Evolutionary conservation across 2,329 filamentous ascomycete species (phyloP).

Genomic region (Paecilomyces variotii): DNA sequence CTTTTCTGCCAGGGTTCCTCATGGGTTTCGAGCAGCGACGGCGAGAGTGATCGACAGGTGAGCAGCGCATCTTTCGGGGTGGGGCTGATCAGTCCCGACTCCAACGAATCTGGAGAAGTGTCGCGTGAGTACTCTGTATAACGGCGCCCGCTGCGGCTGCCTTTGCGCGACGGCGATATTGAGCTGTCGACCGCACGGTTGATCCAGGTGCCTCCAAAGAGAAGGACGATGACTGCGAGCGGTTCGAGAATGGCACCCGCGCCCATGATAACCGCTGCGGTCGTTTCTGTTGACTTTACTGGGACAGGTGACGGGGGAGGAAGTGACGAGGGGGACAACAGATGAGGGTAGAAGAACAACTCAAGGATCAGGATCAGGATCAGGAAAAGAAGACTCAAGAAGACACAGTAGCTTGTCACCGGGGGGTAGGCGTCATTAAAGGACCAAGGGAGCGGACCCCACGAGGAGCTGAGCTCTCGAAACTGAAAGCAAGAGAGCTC

Average conservation of each 20-base stretch:
- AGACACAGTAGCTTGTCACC: background rate
- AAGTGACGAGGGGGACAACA: background rate
- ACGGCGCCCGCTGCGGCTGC: slow-evolving; percentile 11
- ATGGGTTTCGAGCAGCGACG: slow-evolving; percentile 32
- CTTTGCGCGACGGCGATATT: slow-evolving; percentile 11
- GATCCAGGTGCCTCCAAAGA: slow-evolving; percentile 55
- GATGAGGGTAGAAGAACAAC: background rate
- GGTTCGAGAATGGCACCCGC: slow-evolving; percentile 53
- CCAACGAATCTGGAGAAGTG: slow-evolving; percentile 29
- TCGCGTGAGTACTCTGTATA: slow-evolving; percentile 13
- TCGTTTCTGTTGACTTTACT: background rate
- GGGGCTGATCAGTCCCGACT: slow-evolving; percentile 34
- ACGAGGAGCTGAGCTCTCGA: background rate
- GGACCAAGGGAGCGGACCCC: background rate
- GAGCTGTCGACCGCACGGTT: slow-evolving; percentile 43
- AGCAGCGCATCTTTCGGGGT: slow-evolving; percentile 29
- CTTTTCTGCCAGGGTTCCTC: slow-evolving; percentile 46
- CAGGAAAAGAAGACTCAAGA: too few relatives aligned
- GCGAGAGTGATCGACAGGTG: slow-evolving; percentile 25
- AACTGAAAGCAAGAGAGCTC: background rate
- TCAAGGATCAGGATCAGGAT: background rate
- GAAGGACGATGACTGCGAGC: slow-evolving; percentile 51
- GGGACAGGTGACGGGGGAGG: background rate
- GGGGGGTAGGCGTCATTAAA: background rate
- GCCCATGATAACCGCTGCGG: slow-evolving; percentile 36